phyloP scores from a whole-genome alignment of 2,329 filamentous ascomycete genomes.

The Chrysoporthe austroafricana region DNA sequence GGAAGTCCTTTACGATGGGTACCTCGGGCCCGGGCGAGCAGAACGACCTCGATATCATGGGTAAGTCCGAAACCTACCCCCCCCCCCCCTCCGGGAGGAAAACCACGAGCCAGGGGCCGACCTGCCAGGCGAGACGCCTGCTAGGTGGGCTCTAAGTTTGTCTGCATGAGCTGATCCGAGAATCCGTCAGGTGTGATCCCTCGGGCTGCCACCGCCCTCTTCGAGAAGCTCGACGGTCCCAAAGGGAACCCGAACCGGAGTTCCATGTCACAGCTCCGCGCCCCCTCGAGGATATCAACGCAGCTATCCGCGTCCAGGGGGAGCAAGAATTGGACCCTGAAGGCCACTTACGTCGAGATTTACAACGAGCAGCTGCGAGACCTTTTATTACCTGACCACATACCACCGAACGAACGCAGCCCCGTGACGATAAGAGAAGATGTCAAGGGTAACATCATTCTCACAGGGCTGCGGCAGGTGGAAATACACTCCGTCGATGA shows the following conservation, averaged over 20 bases:
- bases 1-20: conserved; percentile 99
- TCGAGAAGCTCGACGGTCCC: conserved; percentile 78
- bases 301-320: conserved; percentile 47
- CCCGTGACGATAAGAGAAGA: conserved; percentile 94
- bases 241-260: conserved; percentile 55
- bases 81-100: too few relatives aligned
- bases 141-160: background rate
- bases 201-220: conserved; percentile 82
- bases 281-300: conserved; percentile 78
- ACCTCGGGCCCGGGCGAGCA: conserved; percentile 86
- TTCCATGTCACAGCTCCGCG: conserved; percentile 77
- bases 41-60: conserved; percentile 71
- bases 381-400: conserved; percentile 77
- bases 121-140: too few relatives aligned
- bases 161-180: conserved; percentile 27
- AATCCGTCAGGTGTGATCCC: conserved; percentile 82
- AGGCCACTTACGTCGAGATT: conserved; percentile 94
- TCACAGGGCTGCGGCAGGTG: conserved; percentile 87
- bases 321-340: conserved; percentile 87
- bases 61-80: conserved; percentile 53
- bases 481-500: conserved; percentile 92
- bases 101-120: too few relatives aligned
- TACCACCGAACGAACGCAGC: conserved; percentile 70
- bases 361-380: conserved; percentile 97
- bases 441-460: conserved; percentile 87